Base-by-base conservation (phyloP, 2,329 filamentous ascomycete genomes). In the Microascus cirrosus region DNA sequence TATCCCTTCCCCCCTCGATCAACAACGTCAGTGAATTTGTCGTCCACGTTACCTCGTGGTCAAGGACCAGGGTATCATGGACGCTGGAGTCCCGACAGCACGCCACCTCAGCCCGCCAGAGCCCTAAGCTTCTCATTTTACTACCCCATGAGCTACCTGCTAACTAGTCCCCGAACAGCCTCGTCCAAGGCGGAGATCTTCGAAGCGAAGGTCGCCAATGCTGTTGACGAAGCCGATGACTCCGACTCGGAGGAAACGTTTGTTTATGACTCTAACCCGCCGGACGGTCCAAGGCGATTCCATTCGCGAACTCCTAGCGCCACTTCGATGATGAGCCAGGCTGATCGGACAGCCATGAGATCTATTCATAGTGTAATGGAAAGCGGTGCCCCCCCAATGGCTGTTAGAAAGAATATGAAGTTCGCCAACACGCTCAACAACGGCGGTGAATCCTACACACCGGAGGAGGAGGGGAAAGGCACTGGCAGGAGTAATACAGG, bases 211-310 rank as follows among this genome's bases (percentile, higher is more conserved):
- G 91, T 99, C 63, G 93, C 93, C 55, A 96, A 86, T 69, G 93
- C 93, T 10, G 91, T 99, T 56, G 93, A 97, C 69, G 92, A 97
- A 70, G 91, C 90, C 52, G 89, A 96, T 70, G 95, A 93, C 13
- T 96, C 93, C 7, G 94, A 99, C 70, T 97, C 93, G 1, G 94
- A 96, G 66, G 94, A 97, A 72, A 97, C 94, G 0, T 99, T 97
- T 71, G 94, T 99, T 18, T 99, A 99, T 73, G 94, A 99, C 71
- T 97, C 94, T 28, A 99, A 99, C 67, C 94, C 93, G 11, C 89
- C 90, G 56, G 84, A 87, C 63, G 71, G 68, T 55, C 81, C 81
- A n/a, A 82, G 84, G 62, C 83, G 91, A 61, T 90, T 93, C 70
- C 93, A 97, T 72, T 97, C 93, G 22, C 84, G 94, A 61, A 99